Evolutionary conservation across 495 filamentous ascomycete genomes (phyloP), one percentile per base, ranked within the genome.

Genomic region (Penicillium tannophilum): DNA sequence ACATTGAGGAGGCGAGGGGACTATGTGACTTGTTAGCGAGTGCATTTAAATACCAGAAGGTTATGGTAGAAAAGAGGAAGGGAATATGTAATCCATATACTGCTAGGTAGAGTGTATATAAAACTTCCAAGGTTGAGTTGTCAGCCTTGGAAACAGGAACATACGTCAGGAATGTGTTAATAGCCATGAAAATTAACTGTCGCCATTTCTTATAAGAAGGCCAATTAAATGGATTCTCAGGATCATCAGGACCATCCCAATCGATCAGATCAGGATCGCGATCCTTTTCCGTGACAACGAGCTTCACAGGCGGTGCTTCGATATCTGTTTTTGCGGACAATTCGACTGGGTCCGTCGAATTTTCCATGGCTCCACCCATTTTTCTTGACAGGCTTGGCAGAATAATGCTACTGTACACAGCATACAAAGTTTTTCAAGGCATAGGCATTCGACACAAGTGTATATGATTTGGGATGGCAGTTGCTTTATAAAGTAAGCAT

Each of bases 211-310:
- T 84, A 62, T 72, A 70, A 31, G 63, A 56, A 11, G 85, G 69
- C 85, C 86, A 88, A 68, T 87, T 88, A 60, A 77, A 74, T 5
- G 86, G 85, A 62, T 86, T 86, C n/a, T 76, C 70, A 8, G 75
- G 74, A 65, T 87, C 84, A 44, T 82, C 72, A 20, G 81, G 75
- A 52, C 81, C 81, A 63, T 82, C 75, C 74, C 79, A 85, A 62
- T 83, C 80, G 44, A 75, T 68, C 39, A 70, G 65, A 28, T 70
- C 64, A 35, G 58, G 49, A 47, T 60, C 54, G 1, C n/a, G 10
- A 23, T 44, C 36, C 11, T 52, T 43, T 10, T 51, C 53, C 3
- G 19, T 30, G 5, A 30, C 12, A 23, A 24, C 19, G 9, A 20
- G 52, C 23, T 24, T 14, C 14, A 42, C 14, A 16, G 52, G 39